phyloP scores from a whole-genome alignment of 2,329 filamentous ascomycete genomes.

The Diaporthe nobilis region DNA sequence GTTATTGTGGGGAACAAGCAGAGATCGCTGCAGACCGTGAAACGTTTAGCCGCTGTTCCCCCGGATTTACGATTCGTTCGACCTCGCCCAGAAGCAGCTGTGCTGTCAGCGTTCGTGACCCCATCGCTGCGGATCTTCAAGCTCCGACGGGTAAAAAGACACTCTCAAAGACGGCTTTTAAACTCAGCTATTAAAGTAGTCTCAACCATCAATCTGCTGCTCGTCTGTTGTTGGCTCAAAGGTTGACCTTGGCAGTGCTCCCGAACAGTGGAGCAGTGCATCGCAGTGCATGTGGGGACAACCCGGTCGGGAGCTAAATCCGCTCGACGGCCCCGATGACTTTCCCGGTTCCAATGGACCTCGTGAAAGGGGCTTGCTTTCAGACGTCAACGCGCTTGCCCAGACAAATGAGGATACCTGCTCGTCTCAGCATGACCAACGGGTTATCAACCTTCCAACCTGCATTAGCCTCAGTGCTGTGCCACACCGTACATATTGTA shows the following conservation, averaged over 20 bases:
- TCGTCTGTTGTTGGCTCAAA: neutral
- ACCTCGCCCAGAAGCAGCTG: neutral
- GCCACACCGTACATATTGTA: neutral
- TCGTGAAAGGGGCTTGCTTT: neutral
- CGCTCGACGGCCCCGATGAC: neutral
- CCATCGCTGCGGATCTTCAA: neutral
- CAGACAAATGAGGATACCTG: neutral
- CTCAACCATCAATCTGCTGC: neutral
- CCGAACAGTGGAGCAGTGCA: neutral
- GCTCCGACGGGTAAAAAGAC: neutral
- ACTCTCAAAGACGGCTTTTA: neutral
- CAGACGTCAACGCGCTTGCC: neutral
- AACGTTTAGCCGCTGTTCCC: conserved; percentile 16
- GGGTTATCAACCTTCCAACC: neutral
- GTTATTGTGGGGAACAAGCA: neutral
- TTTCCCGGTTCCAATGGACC: neutral
- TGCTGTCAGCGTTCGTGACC: neutral
- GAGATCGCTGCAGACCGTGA: neutral
- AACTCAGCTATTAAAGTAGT: neutral
- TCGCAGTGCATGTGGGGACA: neutral
- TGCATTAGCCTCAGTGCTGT: neutral
- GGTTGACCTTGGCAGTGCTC: neutral
- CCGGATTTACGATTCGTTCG: conserved; percentile 25
- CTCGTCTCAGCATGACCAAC: conserved; percentile 10
- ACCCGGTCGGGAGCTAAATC: conserved; percentile 4